These are phyloP conservation scores for Scedosporium boydii DNA, from an alignment of 2,329 filamentous ascomycete species.

Conservation along the genomic window DNA sequence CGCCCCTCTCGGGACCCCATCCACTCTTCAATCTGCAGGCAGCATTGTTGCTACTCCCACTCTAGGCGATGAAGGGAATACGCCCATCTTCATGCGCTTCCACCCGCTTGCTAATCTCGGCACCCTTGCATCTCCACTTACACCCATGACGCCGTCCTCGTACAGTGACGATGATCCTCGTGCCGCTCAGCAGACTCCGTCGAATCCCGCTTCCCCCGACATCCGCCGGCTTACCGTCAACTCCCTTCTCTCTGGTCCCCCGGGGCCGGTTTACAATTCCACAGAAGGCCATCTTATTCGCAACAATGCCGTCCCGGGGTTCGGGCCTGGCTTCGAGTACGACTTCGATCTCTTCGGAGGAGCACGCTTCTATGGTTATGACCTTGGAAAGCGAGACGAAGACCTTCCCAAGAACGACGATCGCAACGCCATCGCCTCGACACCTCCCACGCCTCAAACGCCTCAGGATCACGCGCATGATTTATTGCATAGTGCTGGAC, in stretches of 20 bases:
- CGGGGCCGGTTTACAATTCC: slow-evolving; percentile 10
- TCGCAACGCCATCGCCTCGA: slow-evolving; percentile 48
- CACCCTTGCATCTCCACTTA: slow-evolving; percentile 25
- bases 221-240: slow-evolving; percentile 49
- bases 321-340: not conserved
- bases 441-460: slow-evolving; percentile 19
- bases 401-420: slow-evolving; percentile 68
- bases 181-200: slow-evolving; percentile 10
- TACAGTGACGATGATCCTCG: slow-evolving; percentile 26
- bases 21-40: not conserved
- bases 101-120: not conserved
- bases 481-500: slow-evolving; percentile 7
- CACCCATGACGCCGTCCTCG: slow-evolving; percentile 28
- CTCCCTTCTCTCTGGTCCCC: slow-evolving; percentile 49
- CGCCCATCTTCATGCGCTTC: slow-evolving; percentile 1
- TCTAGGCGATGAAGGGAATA: not conserved
- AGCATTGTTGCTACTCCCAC: not conserved
- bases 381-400: slow-evolving; percentile 58
- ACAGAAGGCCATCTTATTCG: not conserved
- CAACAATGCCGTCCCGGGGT: not conserved
- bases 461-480: slow-evolving; percentile 11
- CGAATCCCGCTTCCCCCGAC: slow-evolving; percentile 14
- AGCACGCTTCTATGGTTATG: slow-evolving; percentile 55
- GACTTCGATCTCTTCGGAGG: slow-evolving; percentile 15
- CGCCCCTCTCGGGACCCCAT: not conserved